phyloP scores from a whole-genome alignment of 2,329 filamentous ascomycete species.

The Hysterium pulicare region DNA sequence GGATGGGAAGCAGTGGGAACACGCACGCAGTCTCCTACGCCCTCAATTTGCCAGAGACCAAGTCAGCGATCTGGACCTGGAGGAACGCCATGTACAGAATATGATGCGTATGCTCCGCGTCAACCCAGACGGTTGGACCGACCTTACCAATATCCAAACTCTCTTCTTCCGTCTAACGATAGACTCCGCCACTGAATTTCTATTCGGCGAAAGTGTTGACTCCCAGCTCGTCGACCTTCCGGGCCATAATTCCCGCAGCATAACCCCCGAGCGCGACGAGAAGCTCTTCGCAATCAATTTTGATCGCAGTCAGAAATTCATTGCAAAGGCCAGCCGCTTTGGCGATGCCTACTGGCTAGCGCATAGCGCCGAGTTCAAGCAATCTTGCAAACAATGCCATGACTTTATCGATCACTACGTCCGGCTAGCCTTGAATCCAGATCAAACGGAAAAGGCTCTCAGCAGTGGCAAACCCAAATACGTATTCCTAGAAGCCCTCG shows the following conservation, averaged over 20 bases:
- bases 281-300: slow-evolving; percentile 30
- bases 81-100: slow-evolving; percentile 54
- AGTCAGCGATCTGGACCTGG: slow-evolving; percentile 49
- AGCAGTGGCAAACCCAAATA: slow-evolving; percentile 27
- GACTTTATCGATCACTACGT: slow-evolving; percentile 51
- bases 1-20: slow-evolving; percentile 27
- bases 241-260: neutral
- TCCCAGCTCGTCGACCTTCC: slow-evolving; percentile 9
- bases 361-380: slow-evolving; percentile 24
- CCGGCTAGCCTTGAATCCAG: slow-evolving; percentile 37
- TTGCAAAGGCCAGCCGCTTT: slow-evolving; percentile 25
- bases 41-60: slow-evolving; percentile 48
- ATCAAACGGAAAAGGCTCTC: slow-evolving; percentile 18
- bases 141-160: slow-evolving; percentile 55
- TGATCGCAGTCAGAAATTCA: slow-evolving; percentile 1
- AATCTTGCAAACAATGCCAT: slow-evolving; percentile 17
- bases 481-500: slow-evolving; percentile 50
- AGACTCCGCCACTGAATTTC: slow-evolving; percentile 63
- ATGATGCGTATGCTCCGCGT: slow-evolving; percentile 53
- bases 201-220: slow-evolving; percentile 53
- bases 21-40: slow-evolving; percentile 41
- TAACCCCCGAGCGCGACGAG: slow-evolving; percentile 1
- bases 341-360: slow-evolving; percentile 40
- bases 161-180: slow-evolving; percentile 63
- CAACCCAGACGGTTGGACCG: slow-evolving; percentile 40